Evolutionary conservation across 129 eudicot species (phyloP).

Genomic region (Helianthus tuberosus): DNA sequence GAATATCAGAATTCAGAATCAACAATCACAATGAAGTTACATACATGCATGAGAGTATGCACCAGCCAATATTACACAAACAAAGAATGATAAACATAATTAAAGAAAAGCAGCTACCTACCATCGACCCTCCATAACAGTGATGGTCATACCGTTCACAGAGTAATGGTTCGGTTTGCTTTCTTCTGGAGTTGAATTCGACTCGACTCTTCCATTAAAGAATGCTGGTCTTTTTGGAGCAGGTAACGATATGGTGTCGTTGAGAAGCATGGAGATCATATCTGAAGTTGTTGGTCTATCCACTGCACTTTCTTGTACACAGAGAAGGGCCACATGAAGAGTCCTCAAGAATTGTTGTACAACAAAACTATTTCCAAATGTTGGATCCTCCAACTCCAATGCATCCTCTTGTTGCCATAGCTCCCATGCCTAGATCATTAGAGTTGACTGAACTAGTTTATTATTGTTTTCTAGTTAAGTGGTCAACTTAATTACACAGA

Average conservation of each 20-base stretch:
- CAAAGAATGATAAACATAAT: background rate
- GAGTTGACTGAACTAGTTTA: background rate
- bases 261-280: slow-evolving; percentile 34
- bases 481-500: no score
- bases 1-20: no score
- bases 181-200: slow-evolving; percentile 9
- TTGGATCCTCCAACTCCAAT: slow-evolving; percentile 18
- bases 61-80: no score
- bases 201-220: slow-evolving; percentile 19
- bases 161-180: slow-evolving; percentile 4
- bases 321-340: slow-evolving; percentile 29
- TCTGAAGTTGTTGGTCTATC: slow-evolving; percentile 31
- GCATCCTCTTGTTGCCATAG: slow-evolving; percentile 22
- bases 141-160: slow-evolving; percentile 28
- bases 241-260: slow-evolving; percentile 30
- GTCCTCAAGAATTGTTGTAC: slow-evolving; percentile 20
- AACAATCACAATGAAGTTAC: no score
- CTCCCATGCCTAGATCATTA: slow-evolving; percentile 25
- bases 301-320: slow-evolving; percentile 29
- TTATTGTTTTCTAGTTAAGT: no score
- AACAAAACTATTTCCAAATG: slow-evolving; percentile 15
- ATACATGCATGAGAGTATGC: no score
- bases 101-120: background rate
- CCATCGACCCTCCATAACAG: slow-evolving; percentile 30
- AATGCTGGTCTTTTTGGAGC: slow-evolving; percentile 31